A percentile compares a stretch with the other conserved stretches of the same genome.
These are phyloP conservation scores for Pleurotus cornucopiae DNA, from an alignment of 768 basidiomycete genomes.

Conservation along the genomic window DNA sequence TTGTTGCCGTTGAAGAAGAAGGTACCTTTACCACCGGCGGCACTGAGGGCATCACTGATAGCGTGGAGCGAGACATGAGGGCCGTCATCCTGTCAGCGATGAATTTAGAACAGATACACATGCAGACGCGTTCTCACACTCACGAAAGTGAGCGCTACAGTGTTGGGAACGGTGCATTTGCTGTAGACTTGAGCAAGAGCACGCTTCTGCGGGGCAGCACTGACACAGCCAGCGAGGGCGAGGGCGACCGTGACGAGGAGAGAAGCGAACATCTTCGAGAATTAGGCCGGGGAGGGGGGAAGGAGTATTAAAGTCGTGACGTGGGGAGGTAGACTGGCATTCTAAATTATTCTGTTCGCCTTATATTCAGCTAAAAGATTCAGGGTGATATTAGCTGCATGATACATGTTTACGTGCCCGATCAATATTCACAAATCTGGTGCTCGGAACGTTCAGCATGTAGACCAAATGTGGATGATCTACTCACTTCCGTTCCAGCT, in stretches of 20 bases:
- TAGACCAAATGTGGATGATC: too few species aligned
- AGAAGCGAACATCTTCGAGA: constrained; percentile 3
- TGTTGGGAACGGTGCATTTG: constrained; percentile 21
- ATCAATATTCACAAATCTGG: too few species aligned
- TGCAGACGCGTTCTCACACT: constrained; percentile 9
- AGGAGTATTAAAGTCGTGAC: not conserved
- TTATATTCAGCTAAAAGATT: not conserved
- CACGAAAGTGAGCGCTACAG: constrained; percentile 27
- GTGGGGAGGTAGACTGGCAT: not conserved
- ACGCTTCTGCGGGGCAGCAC: constrained; percentile 11
- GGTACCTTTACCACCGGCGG: constrained; percentile 23
- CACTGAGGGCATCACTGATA: constrained; percentile 15
- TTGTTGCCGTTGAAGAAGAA: constrained; percentile 25
- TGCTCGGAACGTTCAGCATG: too few species aligned
- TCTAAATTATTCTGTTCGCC: not conserved
- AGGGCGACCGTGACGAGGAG: constrained; percentile 1
- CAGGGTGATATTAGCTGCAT: not conserved
- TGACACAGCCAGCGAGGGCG: constrained; percentile 5
- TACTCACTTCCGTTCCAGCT: too few species aligned
- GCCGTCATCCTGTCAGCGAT: constrained; percentile 20
- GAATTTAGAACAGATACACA: not conserved
- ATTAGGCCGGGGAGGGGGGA: not conserved
- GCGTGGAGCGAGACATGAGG: constrained; percentile 18
- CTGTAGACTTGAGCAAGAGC: constrained; percentile 17
- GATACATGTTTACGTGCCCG: too few species aligned